phyloP scores from a whole-genome alignment of 2,329 filamentous ascomycete genomes.

The Epicoccum sorghinum region DNA sequence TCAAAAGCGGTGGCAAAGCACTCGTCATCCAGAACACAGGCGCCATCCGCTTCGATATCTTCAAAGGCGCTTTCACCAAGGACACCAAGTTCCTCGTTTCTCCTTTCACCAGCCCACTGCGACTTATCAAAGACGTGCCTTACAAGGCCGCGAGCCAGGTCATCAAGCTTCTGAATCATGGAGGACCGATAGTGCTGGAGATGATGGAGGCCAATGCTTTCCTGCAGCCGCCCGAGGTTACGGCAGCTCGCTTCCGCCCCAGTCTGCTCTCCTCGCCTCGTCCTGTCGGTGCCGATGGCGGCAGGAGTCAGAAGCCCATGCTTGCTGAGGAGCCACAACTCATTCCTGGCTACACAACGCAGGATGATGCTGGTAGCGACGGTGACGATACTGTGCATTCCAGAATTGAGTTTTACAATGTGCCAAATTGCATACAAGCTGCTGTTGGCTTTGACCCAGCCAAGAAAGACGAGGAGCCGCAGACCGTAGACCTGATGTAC shows the following conservation, averaged over 20 bases:
- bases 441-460: conserved; percentile 65
- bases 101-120: conserved; percentile 82
- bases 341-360: conserved; percentile 85
- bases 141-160: conserved; percentile 76
- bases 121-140: conserved; percentile 79
- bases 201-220: conserved; percentile 39
- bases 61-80: conserved; percentile 86
- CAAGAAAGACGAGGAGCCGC: conserved; percentile 56
- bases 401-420: conserved; percentile 72
- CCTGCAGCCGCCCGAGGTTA: conserved; percentile 56
- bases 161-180: conserved; percentile 63
- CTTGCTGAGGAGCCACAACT: conserved; percentile 40
- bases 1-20: conserved; percentile 62
- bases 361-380: conserved; percentile 79
- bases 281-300: not conserved
- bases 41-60: conserved; percentile 92
- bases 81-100: conserved; percentile 87
- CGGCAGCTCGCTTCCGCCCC: conserved; percentile 32
- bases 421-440: conserved; percentile 84
- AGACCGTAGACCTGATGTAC: conserved; percentile 85
- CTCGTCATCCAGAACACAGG: conserved; percentile 87
- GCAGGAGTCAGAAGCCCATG: conserved; percentile 17
- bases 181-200: conserved; percentile 56
- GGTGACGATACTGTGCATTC: conserved; percentile 91
- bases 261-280: not conserved